Evolutionary conservation across 192 early-diverging fungal genomes (phyloP).

Genomic region (Ambispora gerdemannii): DNA sequence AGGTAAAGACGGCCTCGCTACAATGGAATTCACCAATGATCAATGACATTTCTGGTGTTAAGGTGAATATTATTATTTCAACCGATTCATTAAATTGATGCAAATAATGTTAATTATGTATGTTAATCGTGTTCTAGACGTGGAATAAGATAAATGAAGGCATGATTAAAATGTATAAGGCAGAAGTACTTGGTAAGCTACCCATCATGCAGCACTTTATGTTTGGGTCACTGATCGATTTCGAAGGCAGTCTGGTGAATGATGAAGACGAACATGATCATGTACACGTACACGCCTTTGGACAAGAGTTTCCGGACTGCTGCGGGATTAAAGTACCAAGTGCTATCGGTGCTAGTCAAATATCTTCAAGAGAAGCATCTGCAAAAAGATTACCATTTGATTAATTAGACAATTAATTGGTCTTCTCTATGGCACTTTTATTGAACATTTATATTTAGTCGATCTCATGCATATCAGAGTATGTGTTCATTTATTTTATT

Average conservation of each 20-base stretch:
- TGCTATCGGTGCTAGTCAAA: slow-evolving; percentile 65
- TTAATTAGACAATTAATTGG: slow-evolving; percentile 23
- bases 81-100: too few relatives aligned
- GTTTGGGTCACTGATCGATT: slow-evolving; percentile 83
- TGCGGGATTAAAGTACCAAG: slow-evolving; percentile 80
- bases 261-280: slow-evolving; percentile 59
- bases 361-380: slow-evolving; percentile 27
- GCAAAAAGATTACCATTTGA: slow-evolving; percentile 42
- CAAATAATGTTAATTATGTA: too few relatives aligned
- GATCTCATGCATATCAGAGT: too few relatives aligned
- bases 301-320: slow-evolving; percentile 75
- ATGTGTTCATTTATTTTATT: too few relatives aligned
- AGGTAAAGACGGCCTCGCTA: slow-evolving; percentile 66
- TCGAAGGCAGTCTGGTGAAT: slow-evolving; percentile 51
- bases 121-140: too few relatives aligned
- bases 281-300: slow-evolving; percentile 65
- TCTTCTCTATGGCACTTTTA: too few relatives aligned
- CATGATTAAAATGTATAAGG: slow-evolving; percentile 95
- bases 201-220: slow-evolving; percentile 99
- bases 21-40: slow-evolving; percentile 94
- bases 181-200: slow-evolving; percentile 88
- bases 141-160: slow-evolving; percentile 93
- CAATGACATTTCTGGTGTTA: slow-evolving; percentile 84
- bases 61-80: too few relatives aligned
- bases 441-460: too few relatives aligned